Percentiles rank a stretch among this genome's conserved stretches.
Conservation (phyloP, 2,329 filamentous ascomycete genomes). For the Xylariales sp. region DNA sequence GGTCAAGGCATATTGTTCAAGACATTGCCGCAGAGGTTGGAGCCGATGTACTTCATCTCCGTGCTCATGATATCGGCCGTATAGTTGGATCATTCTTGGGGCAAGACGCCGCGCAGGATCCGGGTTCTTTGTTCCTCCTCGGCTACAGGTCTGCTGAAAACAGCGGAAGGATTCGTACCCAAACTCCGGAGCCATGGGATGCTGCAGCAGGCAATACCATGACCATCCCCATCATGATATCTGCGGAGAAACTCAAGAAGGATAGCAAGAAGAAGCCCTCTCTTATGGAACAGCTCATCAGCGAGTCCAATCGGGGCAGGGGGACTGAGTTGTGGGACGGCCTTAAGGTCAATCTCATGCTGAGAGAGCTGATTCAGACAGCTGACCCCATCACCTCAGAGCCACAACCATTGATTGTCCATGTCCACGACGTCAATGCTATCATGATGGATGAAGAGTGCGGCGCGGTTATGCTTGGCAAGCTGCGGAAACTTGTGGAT, state of each 20-base stretch:
- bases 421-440: constrained; percentile 77
- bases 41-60: constrained; percentile 65
- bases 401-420: constrained; percentile 61
- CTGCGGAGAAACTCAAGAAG: constrained; percentile 14
- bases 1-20: constrained; percentile 35
- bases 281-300: constrained; percentile 40
- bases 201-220: neutral
- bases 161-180: constrained; percentile 37
- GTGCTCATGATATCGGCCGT: constrained; percentile 65
- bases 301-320: constrained; percentile 30
- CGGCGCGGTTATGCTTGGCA: constrained; percentile 64
- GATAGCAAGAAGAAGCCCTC: constrained; percentile 20
- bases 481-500: constrained; percentile 68
- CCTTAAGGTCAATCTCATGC: constrained; percentile 52
- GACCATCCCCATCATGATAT: constrained; percentile 12
- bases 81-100: constrained; percentile 68
- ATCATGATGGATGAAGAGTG: constrained; percentile 61
- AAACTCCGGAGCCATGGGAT: neutral
- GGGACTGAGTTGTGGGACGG: constrained; percentile 54
- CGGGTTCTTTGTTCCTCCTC: constrained; percentile 46
- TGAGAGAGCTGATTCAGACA: constrained; percentile 53
- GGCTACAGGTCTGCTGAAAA: constrained; percentile 53
- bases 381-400: constrained; percentile 29
- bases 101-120: constrained; percentile 44
- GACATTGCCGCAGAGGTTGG: constrained; percentile 56